Conservation (phyloP, 2,329 filamentous ascomycete species). For the Eurotiales sp. region DNA sequence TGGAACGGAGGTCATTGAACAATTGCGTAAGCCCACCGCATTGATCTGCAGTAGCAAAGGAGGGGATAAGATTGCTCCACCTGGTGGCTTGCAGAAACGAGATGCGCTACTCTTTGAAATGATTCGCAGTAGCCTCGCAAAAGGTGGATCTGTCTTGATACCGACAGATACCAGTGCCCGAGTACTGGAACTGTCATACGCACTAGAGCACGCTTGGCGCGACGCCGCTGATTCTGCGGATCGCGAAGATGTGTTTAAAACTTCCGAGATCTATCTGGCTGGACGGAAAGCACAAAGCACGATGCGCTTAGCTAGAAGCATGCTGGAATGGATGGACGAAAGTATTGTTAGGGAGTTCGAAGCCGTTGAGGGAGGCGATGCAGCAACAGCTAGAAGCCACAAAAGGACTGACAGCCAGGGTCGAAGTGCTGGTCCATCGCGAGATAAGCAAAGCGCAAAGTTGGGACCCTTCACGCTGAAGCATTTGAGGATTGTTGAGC, state of each 20-base stretch:
- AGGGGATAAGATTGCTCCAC: slow-evolving; percentile 64
- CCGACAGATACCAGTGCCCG: slow-evolving; percentile 94
- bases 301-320: slow-evolving; percentile 85
- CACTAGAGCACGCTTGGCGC: slow-evolving; percentile 89
- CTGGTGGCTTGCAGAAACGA: slow-evolving; percentile 71
- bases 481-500: slow-evolving; percentile 77
- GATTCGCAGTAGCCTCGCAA: slow-evolving; percentile 71
- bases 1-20: slow-evolving; percentile 87
- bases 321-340: slow-evolving; percentile 99
- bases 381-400: slow-evolving; percentile 28
- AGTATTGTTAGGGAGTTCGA: slow-evolving; percentile 90
- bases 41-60: slow-evolving; percentile 88
- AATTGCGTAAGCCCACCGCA: slow-evolving; percentile 87
- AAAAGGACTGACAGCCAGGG: slow-evolving; percentile 42
- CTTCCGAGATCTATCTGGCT: slow-evolving; percentile 69
- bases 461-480: slow-evolving; percentile 84
- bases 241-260: slow-evolving; percentile 49
- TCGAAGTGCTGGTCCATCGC: slow-evolving; percentile 22
- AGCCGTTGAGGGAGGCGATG: slow-evolving; percentile 46
- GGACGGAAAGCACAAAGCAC: slow-evolving; percentile 83
- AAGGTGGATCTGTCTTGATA: slow-evolving; percentile 86
- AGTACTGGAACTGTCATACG: slow-evolving; percentile 84
- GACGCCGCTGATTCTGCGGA: slow-evolving; percentile 55
- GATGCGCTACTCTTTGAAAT: slow-evolving; percentile 83
- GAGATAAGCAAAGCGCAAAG: slow-evolving; percentile 38